Conservation (phyloP, 108 stramenopile species). For the Skeletonema marinoi region DNA sequence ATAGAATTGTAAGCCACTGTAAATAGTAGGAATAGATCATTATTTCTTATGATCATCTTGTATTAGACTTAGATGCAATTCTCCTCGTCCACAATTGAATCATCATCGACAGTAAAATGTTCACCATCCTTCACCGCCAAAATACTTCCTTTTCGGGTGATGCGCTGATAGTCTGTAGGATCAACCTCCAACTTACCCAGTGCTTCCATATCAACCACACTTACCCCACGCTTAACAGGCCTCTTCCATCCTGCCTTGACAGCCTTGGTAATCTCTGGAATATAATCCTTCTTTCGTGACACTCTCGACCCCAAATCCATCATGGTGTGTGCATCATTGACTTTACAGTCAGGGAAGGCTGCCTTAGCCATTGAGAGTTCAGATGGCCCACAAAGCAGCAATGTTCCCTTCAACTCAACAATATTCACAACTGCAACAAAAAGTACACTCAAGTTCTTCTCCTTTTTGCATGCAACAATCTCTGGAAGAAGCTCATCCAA, state of each 20-base stretch:
- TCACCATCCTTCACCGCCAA: conserved; percentile 6
- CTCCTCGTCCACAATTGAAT: neutral
- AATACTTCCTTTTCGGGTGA: conserved; percentile 26
- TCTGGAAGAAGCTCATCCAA: conserved; percentile 57
- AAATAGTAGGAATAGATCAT: neutral
- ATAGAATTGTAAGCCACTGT: neutral
- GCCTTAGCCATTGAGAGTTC: conserved; percentile 51
- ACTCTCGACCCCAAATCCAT: conserved; percentile 61
- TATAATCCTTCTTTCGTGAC: conserved; percentile 65
- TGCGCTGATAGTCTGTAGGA: conserved; percentile 50
- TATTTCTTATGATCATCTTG: no score
- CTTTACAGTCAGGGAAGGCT: conserved; percentile 43
- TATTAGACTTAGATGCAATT: neutral
- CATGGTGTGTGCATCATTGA: conserved; percentile 34
- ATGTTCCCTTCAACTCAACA: conserved; percentile 50
- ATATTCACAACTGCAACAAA: conserved; percentile 71
- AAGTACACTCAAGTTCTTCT: conserved; percentile 39
- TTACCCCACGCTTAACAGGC: conserved; percentile 26
- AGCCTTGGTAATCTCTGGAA: conserved; percentile 48
- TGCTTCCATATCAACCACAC: conserved; percentile 24
- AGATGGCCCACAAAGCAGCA: conserved; percentile 59
- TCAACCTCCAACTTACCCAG: conserved; percentile 53
- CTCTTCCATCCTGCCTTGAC: conserved; percentile 60
- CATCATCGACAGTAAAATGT: neutral
- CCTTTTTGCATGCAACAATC: conserved; percentile 65